Conservation (phyloP, 805 yeast species). For the Saccharomycopsis javanensis region DNA sequence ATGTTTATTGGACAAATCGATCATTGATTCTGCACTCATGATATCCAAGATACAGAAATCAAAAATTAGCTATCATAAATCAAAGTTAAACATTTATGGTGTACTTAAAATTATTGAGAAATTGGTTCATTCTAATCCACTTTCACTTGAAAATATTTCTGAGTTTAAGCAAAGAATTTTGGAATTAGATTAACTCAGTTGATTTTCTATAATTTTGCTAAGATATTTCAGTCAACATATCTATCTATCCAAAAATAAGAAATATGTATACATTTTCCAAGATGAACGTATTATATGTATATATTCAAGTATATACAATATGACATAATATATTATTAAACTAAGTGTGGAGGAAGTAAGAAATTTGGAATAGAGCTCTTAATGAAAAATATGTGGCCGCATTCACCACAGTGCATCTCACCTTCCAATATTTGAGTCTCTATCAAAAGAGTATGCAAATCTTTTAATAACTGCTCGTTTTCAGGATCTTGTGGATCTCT, state of each 20-base stretch:
- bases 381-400: slow-evolving; percentile 80
- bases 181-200: not conserved
- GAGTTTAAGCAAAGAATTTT: not conserved
- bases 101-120: not conserved
- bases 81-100: not conserved
- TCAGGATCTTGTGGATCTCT: slow-evolving; percentile 39
- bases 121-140: not conserved
- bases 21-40: slow-evolving; percentile 37
- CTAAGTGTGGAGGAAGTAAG: slow-evolving; percentile 88
- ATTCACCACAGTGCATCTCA: slow-evolving; percentile 76
- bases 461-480: slow-evolving; percentile 47
- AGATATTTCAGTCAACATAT: no score
- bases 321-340: not conserved
- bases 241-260: no score
- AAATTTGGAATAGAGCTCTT: slow-evolving; percentile 93
- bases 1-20: slow-evolving; percentile 46
- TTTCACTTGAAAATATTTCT: not conserved
- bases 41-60: slow-evolving; percentile 21
- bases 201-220: no score
- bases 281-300: not conserved
- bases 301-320: not conserved
- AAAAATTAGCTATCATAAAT: not conserved
- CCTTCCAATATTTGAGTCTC: slow-evolving; percentile 88
- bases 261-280: not conserved
- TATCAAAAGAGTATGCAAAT: slow-evolving; percentile 65